Percentiles rank a stretch among this genome's conserved stretches.
phyloP scores from a whole-genome alignment of 2,329 filamentous ascomycete genomes.

The Colletotrichum eremochloae region DNA sequence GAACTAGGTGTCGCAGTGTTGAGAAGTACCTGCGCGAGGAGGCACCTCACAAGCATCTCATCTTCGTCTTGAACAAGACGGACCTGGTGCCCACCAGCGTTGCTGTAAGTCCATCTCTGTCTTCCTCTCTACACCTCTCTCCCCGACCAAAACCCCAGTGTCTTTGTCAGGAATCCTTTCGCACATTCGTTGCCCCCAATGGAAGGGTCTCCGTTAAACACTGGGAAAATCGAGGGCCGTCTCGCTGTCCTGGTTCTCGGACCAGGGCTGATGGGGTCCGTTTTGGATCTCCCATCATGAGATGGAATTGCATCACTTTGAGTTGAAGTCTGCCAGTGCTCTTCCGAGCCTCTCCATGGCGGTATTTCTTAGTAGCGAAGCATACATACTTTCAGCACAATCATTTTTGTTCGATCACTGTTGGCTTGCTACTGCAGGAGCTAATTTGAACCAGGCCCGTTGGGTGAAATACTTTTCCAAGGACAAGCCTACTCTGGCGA shows the following conservation, averaged over 20 bases:
- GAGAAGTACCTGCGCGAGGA: slow-evolving; percentile 96
- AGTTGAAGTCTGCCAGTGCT: slow-evolving; percentile 92
- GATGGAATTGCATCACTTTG: slow-evolving; percentile 89
- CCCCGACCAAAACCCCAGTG: slow-evolving; percentile 72
- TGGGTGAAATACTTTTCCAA: slow-evolving; percentile 93
- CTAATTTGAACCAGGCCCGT: slow-evolving; percentile 74
- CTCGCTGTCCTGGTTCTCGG: slow-evolving; percentile 77
- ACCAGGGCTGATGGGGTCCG: slow-evolving; percentile 81
- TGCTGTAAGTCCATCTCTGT: slow-evolving; percentile 79
- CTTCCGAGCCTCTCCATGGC: slow-evolving; percentile 64
- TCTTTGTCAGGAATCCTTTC: slow-evolving; percentile 87
- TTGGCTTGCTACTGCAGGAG: slow-evolving; percentile 40
- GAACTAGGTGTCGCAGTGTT: slow-evolving; percentile 82
- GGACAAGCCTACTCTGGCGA: slow-evolving; percentile 93
- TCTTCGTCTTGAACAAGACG: slow-evolving; percentile 91
- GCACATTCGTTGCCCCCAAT: slow-evolving; percentile 70
- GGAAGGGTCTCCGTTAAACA: slow-evolving; percentile 97
- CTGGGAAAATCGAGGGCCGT: slow-evolving; percentile 90
- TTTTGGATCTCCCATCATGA: slow-evolving; percentile 87
- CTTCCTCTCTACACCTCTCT: slow-evolving; percentile 40
- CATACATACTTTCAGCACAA: slow-evolving; percentile 70
- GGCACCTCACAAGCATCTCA: slow-evolving; percentile 94
- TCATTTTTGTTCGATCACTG: slow-evolving; percentile 22
- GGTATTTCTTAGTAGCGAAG: slow-evolving; percentile 98
- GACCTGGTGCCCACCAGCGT: slow-evolving; percentile 93